Conservation (phyloP, 495 filamentous ascomycete species). For the Immersiella caudata region DNA sequence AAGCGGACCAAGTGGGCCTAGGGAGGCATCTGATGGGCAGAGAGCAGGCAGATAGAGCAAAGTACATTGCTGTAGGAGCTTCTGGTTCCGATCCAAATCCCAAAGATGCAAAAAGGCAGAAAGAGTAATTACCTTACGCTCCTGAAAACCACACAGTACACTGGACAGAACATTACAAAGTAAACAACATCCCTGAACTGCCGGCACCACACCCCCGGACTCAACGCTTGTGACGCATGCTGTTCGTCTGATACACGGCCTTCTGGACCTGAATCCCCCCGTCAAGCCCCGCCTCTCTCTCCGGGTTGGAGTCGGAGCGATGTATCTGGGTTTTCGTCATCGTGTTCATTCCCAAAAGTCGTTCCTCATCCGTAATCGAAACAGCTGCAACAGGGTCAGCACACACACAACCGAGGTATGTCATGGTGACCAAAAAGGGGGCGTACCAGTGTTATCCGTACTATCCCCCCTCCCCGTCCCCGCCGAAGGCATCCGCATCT, state of each 20-base stretch:
- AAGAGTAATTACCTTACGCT: no score
- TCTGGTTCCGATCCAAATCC: no score
- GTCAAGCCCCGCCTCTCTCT: not conserved
- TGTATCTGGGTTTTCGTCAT: not conserved
- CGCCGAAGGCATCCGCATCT: not conserved
- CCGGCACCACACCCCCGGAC: no score
- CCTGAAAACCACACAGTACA: no score
- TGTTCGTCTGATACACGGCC: conserved; percentile 7
- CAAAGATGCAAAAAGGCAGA: no score
- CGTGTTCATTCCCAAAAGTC: not conserved
- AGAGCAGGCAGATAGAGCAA: no score
- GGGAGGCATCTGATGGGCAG: no score
- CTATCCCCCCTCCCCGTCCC: not conserved
- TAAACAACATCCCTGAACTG: no score
- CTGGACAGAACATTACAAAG: no score
- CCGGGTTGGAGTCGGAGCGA: not conserved
- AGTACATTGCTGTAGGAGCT: no score
- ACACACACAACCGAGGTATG: not conserved
- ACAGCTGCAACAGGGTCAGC: not conserved
- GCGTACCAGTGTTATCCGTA: not conserved
- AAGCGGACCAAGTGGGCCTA: no score
- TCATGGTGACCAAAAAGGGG: not conserved
- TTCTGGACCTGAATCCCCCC: conserved; percentile 5
- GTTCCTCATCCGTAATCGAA: conserved; percentile 5
- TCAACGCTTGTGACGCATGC: not conserved